Evolutionary conservation across 106 monocot genomes (phyloP), one percentile per base, ranked within the genome.

Genomic region (Iris macrosiphon): DNA sequence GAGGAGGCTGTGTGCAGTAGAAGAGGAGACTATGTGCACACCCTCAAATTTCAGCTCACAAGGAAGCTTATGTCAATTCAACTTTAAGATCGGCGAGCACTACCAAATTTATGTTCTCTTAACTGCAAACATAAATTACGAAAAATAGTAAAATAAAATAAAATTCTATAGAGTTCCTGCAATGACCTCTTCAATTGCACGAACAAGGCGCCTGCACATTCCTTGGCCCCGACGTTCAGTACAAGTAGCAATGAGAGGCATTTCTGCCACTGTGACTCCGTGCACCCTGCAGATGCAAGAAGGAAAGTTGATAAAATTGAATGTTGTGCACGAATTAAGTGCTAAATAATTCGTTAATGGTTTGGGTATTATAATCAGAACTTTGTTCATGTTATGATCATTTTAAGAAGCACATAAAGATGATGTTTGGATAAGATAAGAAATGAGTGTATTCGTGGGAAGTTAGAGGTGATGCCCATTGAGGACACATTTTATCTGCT

Each of bases 231-330:
- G 84, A 47, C 67, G 66, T 50, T 78, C 70, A 42, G 35, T 35
- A 53, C 71, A 70, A 54, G 89, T 89, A 68, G 89, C 74, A 57
- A 89, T 54, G 4, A 89, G 71, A 53, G 89, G 89, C 53, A 89
- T 71, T 58, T 89, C 89, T 52, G 89, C 89, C 17, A 80, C 67
- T 15, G 21, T 63, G 49, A 64, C 30, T 40, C 89, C 84, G 72
- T 80, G 89, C 38, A 89, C 75, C 71, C 89, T 89, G 50, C 49
- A 45, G 30, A 60, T 10, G 55, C 15, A 55, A n/a, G 29, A 62
- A 70, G 27, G 41, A 44, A 62, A 37, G 21, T 6, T 20, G 15
- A 1, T 35, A 35, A 6, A 35, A 10, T 35, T 6, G 15, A 12
- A 12, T 1, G 4, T 15, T 17, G 4, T 17, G 43, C 16, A 17